Base-by-base conservation (phyloP, 192 early-diverging fungal species). In the Cetraspora pellucida region DNA sequence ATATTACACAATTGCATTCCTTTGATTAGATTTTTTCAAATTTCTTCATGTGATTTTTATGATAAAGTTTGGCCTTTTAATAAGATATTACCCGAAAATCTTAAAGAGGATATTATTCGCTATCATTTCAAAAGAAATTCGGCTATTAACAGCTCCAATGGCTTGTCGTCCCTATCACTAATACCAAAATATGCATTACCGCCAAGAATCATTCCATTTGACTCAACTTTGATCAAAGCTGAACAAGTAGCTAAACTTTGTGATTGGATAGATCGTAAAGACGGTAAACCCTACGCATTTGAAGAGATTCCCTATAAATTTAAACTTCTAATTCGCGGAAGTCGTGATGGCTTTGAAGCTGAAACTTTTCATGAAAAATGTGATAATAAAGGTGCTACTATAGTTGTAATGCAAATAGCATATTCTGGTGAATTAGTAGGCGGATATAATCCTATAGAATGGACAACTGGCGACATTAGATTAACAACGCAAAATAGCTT, bases 401-500 rank as follows among this genome's bases (percentile, higher is more conserved):
- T 76, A 19, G 46, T 66, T 66, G 28, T 76, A 30, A 57, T 66
- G 21, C 23, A 64, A 30, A 60, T 66, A 31, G 43, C 44, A 23
- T 64, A 46, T 64, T 44, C 27, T 13, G 63, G 59, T 14, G 54
- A 43, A 31, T 58, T 76, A 7, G 25, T 76, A 37, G 74, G 74
- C 14, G 74, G 74, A 25, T 76, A 76, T 66, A 76, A 76, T 76
- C 74, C 74, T n/a, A 25, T 66, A 11, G 59, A 66, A 30, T 76
- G 74, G 74, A 13, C 23, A n/a, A 55, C 28, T 19, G 52, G 52
- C 0, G 47, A 57, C 55, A 5, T 13, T 30, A 45, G 44, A 45
- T 27, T 68, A 11, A 68, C 66, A 7, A 68, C 66, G 10, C 66
- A 68, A 68, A 68, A 68, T 49, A 68, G 66, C 47, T 68, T 68